Evolutionary conservation across 306 rosid genomes (phyloP).

Genomic region (Bauhinia variegata): DNA sequence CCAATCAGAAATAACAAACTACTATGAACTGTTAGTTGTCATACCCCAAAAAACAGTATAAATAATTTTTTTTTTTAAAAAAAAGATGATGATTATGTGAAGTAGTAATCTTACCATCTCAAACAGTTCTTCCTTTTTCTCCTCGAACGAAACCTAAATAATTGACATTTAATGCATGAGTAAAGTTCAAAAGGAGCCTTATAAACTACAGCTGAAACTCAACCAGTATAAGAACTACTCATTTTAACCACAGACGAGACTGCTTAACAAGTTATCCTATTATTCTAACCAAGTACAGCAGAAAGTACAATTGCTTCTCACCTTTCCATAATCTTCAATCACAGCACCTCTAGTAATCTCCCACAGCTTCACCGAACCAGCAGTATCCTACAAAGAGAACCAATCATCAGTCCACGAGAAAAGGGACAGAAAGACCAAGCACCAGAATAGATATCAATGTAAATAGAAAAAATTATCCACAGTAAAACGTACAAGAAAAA

Average conservation of each 20-base stretch:
- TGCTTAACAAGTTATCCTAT: slow-evolving; percentile 29
- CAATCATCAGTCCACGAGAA: slow-evolving; percentile 35
- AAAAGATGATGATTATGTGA: slow-evolving; percentile 19
- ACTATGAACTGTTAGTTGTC: slow-evolving; percentile 8
- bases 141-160: slow-evolving; percentile 82
- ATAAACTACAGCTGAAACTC: slow-evolving; percentile 33
- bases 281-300: slow-evolving; percentile 22
- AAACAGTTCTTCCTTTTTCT: slow-evolving; percentile 88
- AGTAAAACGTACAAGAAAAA: slow-evolving; percentile 26
- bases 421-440: slow-evolving; percentile 5
- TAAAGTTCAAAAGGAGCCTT: slow-evolving; percentile 28
- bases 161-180: slow-evolving; percentile 39
- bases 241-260: slow-evolving; percentile 29
- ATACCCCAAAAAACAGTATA: background rate
- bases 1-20: slow-evolving; percentile 30
- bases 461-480: slow-evolving; percentile 13
- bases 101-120: slow-evolving; percentile 73
- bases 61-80: too few species aligned
- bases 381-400: slow-evolving; percentile 67
- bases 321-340: slow-evolving; percentile 94
- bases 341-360: slow-evolving; percentile 91
- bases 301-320: slow-evolving; percentile 38
- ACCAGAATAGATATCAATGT: slow-evolving; percentile 22
- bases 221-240: slow-evolving; percentile 2
- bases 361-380: slow-evolving; percentile 97